Percentiles rank a stretch among this genome's conserved stretches.
Conservation (phyloP, 805 yeast genomes). For the Pichia phayaonensis region DNA sequence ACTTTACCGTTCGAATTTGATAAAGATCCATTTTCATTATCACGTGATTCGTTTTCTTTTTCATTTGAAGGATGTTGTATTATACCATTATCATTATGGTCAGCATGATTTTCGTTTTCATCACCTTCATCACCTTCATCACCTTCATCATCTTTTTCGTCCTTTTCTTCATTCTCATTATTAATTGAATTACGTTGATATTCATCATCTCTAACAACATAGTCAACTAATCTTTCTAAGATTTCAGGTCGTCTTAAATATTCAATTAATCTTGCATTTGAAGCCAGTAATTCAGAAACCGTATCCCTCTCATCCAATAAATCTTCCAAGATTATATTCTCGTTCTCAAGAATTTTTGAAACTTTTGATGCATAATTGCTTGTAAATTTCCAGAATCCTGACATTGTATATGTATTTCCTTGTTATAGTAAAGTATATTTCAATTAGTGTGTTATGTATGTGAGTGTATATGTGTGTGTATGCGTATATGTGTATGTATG, state of each 20-base stretch:
- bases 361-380: conserved; percentile 54
- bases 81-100: neutral
- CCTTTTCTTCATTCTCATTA: conserved; percentile 4
- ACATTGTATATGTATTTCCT: conserved; percentile 16
- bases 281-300: conserved; percentile 62
- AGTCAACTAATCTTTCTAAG: conserved; percentile 58
- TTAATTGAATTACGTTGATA: conserved; percentile 26
- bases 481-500: neutral
- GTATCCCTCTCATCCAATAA: conserved; percentile 70
- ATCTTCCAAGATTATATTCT: conserved; percentile 43
- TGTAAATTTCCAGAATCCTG: conserved; percentile 32
- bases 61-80: neutral
- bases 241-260: conserved; percentile 74
- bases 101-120: too few relatives aligned
- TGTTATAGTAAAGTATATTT: neutral
- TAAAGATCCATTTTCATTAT: neutral
- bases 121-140: too few relatives aligned
- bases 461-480: too few relatives aligned
- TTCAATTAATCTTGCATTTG: conserved; percentile 70
- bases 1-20: neutral
- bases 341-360: conserved; percentile 43
- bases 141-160: neutral
- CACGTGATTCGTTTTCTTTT: neutral
- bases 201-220: conserved; percentile 46
- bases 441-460: neutral